These are phyloP conservation scores for Xylariales sp. DNA, from an alignment of 2,329 filamentous ascomycete genomes.

Conservation along the genomic window DNA sequence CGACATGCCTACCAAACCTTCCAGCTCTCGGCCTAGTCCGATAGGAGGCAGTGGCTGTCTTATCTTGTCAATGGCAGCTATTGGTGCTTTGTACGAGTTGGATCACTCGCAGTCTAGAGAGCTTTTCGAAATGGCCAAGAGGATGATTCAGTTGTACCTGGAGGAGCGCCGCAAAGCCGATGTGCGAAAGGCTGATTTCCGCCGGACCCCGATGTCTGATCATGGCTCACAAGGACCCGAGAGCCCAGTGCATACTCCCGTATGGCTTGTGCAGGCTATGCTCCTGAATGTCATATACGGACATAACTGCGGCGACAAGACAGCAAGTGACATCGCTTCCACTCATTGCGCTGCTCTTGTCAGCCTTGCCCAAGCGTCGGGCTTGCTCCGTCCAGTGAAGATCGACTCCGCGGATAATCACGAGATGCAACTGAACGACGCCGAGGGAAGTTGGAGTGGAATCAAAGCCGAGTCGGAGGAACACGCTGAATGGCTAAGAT, in stretches of 20 bases:
- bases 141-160: slow-evolving; percentile 88
- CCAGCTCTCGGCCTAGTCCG: slow-evolving; percentile 55
- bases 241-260: slow-evolving; percentile 67
- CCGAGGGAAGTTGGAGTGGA: slow-evolving; percentile 40
- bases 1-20: slow-evolving; percentile 66
- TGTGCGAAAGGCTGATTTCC: slow-evolving; percentile 59
- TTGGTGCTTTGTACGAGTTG: slow-evolving; percentile 70
- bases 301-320: slow-evolving; percentile 89
- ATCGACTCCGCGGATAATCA: slow-evolving; percentile 41
- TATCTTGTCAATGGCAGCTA: slow-evolving; percentile 81
- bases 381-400: slow-evolving; percentile 51
- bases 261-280: slow-evolving; percentile 98
- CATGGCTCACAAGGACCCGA: slow-evolving; percentile 48
- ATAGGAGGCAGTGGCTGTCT: slow-evolving; percentile 80
- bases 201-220: slow-evolving; percentile 44
- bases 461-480: slow-evolving; percentile 48
- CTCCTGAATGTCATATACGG: slow-evolving; percentile 93
- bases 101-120: slow-evolving; percentile 76
- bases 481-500: slow-evolving; percentile 77
- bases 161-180: slow-evolving; percentile 87
- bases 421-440: slow-evolving; percentile 55
- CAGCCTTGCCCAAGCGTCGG: slow-evolving; percentile 85
- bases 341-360: slow-evolving; percentile 89
- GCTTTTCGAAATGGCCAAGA: slow-evolving; percentile 88
- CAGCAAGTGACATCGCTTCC: slow-evolving; percentile 83